Conservation (phyloP, 441 rosid species). For the Syzygium syzygioides region DNA sequence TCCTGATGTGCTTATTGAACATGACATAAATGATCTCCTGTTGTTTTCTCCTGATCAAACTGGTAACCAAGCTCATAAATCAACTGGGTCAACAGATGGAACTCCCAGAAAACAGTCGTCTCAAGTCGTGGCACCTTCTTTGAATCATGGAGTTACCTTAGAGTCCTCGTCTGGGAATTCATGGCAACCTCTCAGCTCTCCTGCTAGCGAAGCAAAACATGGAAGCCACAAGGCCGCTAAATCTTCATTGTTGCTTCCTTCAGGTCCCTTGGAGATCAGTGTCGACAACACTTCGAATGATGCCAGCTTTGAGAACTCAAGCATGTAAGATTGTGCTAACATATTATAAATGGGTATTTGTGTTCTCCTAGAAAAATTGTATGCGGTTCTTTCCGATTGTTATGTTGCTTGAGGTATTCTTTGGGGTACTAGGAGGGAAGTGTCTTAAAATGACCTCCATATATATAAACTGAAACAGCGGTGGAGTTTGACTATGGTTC, state of each 20-base stretch:
- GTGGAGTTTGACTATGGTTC: not conserved
- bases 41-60: constrained; percentile 64
- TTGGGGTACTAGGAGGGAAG: not conserved
- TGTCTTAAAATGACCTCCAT: not conserved
- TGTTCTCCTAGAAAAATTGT: not conserved
- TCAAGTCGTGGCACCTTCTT: constrained; percentile 30
- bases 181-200: constrained; percentile 40
- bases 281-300: constrained; percentile 32
- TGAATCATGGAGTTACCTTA: constrained; percentile 34
- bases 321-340: constrained; percentile 48
- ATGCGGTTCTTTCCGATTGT: not conserved
- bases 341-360: not conserved
- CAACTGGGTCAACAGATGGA: constrained; percentile 24
- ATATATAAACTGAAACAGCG: not conserved
- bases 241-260: constrained; percentile 28
- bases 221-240: constrained; percentile 32
- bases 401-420: not conserved
- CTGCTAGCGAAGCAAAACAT: constrained; percentile 38
- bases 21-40: constrained; percentile 36
- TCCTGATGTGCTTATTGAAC: constrained; percentile 48
- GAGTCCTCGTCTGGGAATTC: constrained; percentile 48
- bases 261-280: constrained; percentile 30
- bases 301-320: constrained; percentile 39
- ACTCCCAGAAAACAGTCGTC: constrained; percentile 48
- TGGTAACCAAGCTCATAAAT: constrained; percentile 31